Percentiles rank a stretch among this genome's conserved stretches.
phyloP scores from a whole-genome alignment of 2,329 filamentous ascomycete species.

The Phaeosphaeriaceae sp. region DNA sequence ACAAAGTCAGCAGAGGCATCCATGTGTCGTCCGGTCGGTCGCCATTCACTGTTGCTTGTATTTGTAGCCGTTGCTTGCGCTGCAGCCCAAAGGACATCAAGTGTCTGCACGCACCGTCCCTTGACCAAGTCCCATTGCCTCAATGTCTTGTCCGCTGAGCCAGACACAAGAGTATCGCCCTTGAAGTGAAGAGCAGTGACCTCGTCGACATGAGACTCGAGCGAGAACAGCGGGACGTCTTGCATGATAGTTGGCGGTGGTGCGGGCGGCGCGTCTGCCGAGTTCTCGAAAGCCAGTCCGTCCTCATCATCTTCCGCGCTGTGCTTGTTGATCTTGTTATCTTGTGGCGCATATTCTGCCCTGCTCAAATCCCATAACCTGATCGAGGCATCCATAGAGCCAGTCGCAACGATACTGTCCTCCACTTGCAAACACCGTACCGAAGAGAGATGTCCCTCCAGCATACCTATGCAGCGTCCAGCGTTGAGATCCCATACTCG shows the following conservation, averaged over 20 bases:
- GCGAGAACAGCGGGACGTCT: conserved; percentile 86
- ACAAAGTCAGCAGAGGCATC: conserved; percentile 86
- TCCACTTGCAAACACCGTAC: conserved; percentile 92
- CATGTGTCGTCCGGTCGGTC: conserved; percentile 71
- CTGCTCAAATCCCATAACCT: conserved; percentile 93
- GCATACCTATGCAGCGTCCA: conserved; percentile 86
- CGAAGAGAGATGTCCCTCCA: conserved; percentile 94
- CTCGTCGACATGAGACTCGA: conserved; percentile 91
- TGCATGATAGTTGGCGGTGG: conserved; percentile 77
- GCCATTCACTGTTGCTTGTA: conserved; percentile 71
- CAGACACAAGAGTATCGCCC: conserved; percentile 89
- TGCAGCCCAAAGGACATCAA: conserved; percentile 97
- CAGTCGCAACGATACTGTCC: conserved; percentile 93
- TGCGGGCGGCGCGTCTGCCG: conserved; percentile 75
- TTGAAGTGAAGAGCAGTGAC: conserved; percentile 93
- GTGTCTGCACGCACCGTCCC: conserved; percentile 94
- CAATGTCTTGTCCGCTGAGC: conserved; percentile 95
- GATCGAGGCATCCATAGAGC: conserved; percentile 93
- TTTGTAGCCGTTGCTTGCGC: conserved; percentile 77
- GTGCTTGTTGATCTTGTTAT: conserved; percentile 58
- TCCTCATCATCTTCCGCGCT: conserved; percentile 51
- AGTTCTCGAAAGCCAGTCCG: conserved; percentile 76
- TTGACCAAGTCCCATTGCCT: conserved; percentile 97
- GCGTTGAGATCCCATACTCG: conserved; percentile 96
- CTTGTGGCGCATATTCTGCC: conserved; percentile 80